Evolutionary conservation across 2,329 filamentous ascomycete genomes (phyloP).

Genomic region (Sphaerulina populicola): DNA sequence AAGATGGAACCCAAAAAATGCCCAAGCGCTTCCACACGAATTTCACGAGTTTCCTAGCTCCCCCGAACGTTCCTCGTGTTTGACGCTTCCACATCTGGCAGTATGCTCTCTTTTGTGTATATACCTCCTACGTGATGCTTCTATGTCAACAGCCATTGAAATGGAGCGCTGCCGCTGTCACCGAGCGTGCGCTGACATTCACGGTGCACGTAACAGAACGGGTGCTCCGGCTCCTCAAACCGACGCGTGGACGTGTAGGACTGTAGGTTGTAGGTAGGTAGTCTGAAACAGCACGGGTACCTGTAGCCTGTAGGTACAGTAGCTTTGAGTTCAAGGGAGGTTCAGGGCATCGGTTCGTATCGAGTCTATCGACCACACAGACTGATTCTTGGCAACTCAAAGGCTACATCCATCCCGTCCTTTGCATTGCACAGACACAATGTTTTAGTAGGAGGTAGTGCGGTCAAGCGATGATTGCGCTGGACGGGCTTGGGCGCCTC

Average conservation of each 20-base stretch:
- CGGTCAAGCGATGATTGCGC: not conserved
- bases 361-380: no score
- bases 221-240: no score
- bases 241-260: no score
- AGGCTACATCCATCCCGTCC: not conserved
- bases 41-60: not conserved
- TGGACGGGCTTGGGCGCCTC: not conserved
- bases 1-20: slow-evolving; percentile 7
- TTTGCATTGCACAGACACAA: not conserved
- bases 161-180: no score
- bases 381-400: not conserved
- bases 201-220: no score
- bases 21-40: not conserved
- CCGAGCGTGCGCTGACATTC: no score
- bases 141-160: not conserved
- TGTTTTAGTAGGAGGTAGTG: not conserved
- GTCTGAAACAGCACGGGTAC: not conserved
- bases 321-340: not conserved
- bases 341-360: not conserved
- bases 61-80: not conserved
- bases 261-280: no score
- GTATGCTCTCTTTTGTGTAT: not conserved
- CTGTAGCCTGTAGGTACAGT: no score
- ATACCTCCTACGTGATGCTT: not conserved
- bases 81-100: not conserved